Evolutionary conservation across 1,284 basidiomycete species (phyloP).

Genomic region (Rhodotorula sp.): DNA sequence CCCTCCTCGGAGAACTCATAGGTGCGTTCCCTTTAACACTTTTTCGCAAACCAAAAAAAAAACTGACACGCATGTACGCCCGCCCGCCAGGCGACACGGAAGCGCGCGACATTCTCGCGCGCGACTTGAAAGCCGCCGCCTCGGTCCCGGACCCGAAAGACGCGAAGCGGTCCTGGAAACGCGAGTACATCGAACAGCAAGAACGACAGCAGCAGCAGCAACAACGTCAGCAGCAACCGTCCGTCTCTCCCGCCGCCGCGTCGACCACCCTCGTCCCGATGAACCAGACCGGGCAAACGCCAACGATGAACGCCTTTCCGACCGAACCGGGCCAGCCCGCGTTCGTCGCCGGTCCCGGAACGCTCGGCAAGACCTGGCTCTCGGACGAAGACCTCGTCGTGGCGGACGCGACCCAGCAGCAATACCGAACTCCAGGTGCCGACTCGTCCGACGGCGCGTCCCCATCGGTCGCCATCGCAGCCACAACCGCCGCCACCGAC

Average conservation of each 20-base stretch:
- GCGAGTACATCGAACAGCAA: conserved; percentile 17
- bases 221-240: background rate
- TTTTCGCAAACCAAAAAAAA: background rate
- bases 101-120: conserved; percentile 44
- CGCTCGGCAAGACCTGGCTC: background rate
- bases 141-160: conserved; percentile 24
- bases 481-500: background rate
- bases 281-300: background rate
- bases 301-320: conserved; percentile 25
- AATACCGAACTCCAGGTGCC: background rate
- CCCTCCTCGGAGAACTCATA: conserved; percentile 61
- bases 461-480: background rate
- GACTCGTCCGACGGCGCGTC: background rate
- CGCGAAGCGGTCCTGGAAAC: conserved; percentile 42
- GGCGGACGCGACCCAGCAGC: background rate
- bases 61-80: background rate
- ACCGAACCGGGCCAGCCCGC: conserved; percentile 6
- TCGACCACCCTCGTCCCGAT: too few relatives aligned
- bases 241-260: too few relatives aligned
- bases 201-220: conserved; percentile 9
- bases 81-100: conserved; percentile 40
- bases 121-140: conserved; percentile 41
- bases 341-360: background rate
- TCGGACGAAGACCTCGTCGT: conserved; percentile 4
- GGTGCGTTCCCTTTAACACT: too few relatives aligned